A percentile compares a stretch with the other conserved stretches of the same genome.
Evolutionary conservation across 2,329 filamentous ascomycete species (phyloP).

Genomic region (Tolypocladium tundrense): DNA sequence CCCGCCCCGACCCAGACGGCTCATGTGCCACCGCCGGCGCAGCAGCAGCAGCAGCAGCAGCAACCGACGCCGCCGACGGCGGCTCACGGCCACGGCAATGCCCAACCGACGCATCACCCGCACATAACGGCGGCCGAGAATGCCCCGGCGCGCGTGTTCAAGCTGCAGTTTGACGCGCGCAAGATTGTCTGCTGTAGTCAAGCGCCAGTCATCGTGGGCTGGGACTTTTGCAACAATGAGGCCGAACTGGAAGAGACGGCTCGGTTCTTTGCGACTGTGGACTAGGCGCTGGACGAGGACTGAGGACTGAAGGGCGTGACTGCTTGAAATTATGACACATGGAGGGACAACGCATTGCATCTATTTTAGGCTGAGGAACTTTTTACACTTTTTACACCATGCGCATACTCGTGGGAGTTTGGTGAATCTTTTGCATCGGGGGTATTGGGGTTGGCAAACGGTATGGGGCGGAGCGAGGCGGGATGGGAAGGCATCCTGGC

Average conservation of each 20-base stretch:
- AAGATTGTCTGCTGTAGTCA: conserved; percentile 93
- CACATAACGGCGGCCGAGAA: conserved; percentile 36
- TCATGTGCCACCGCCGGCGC: conserved; percentile 3
- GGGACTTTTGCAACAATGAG: conserved; percentile 93
- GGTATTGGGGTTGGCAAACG: background rate
- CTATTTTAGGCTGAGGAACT: background rate
- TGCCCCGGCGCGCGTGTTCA: conserved; percentile 66
- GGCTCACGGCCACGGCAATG: conserved; percentile 3
- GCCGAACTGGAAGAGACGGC: conserved; percentile 66
- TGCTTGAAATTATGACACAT: background rate
- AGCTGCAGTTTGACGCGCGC: conserved; percentile 88
- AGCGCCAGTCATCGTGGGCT: conserved; percentile 83
- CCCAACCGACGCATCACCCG: conserved; percentile 18
- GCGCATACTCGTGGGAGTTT: background rate
- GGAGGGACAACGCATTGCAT: background rate
- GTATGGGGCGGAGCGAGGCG: background rate
- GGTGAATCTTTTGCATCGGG: background rate
- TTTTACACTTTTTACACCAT: background rate
- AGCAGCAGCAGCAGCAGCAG: conserved; percentile 4
- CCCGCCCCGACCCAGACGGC: conserved; percentile 10
- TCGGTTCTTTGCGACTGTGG: conserved; percentile 62
- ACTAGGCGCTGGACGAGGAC: conserved; percentile 11
- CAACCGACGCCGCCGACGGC: conserved; percentile 1
- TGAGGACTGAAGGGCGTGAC: background rate
- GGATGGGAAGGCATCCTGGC: background rate